A percentile compares a stretch with the other conserved stretches of the same genome.
phyloP scores from a whole-genome alignment of 768 basidiomycete species.

The Gymnopilus junonius region DNA sequence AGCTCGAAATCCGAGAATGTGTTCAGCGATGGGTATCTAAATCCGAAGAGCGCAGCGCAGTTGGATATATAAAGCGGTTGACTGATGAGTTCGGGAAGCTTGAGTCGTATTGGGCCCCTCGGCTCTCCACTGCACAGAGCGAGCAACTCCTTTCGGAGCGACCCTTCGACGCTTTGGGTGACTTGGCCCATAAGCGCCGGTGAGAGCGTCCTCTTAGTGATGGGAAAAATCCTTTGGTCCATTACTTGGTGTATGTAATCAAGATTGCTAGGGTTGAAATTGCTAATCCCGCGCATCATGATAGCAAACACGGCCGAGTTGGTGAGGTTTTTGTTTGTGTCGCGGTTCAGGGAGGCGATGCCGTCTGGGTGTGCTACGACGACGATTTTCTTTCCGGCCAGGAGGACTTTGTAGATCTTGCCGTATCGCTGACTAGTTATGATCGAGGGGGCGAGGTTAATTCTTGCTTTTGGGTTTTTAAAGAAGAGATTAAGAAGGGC shows the following conservation, averaged over 20 bases:
- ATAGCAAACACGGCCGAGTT: neutral
- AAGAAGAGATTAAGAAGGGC: too few relatives aligned
- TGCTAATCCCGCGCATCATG: neutral
- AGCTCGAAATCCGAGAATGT: neutral
- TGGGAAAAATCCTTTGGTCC: neutral
- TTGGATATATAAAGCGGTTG: neutral
- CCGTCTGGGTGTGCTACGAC: constrained; percentile 2
- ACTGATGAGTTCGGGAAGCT: neutral
- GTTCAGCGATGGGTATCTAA: neutral
- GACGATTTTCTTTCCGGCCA: neutral
- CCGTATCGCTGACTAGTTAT: neutral
- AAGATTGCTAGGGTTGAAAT: neutral
- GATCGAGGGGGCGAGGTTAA: too few relatives aligned
- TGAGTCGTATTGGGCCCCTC: neutral
- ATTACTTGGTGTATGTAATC: constrained; percentile 3
- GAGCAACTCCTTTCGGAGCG: neutral
- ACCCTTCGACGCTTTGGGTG: neutral
- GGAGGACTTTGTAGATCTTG: neutral
- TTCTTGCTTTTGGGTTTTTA: too few relatives aligned
- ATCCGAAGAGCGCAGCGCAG: neutral
- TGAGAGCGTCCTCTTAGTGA: neutral
- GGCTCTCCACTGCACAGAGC: too few relatives aligned
- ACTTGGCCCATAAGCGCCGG: neutral
- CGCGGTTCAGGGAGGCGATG: neutral
- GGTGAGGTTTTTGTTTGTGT: neutral